A percentile compares a stretch with the other conserved stretches of the same genome.
phyloP scores from a whole-genome alignment of 306 rosid genomes.

The Quercus rubra region DNA sequence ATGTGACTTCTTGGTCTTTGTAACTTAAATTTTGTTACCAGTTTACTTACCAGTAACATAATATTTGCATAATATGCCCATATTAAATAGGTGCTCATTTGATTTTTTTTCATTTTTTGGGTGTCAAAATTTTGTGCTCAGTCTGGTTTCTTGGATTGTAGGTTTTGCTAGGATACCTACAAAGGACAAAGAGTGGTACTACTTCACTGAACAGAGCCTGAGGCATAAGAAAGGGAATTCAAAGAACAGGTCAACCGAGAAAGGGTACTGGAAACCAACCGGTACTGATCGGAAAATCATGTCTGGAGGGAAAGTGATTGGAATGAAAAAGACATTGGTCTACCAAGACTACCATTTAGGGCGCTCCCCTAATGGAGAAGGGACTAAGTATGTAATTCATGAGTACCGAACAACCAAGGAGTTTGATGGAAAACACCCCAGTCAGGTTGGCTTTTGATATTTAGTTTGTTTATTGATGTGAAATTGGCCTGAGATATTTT shows the following conservation, averaged over 20 bases:
- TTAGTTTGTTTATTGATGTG: neutral
- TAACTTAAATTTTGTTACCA: neutral
- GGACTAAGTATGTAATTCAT: conserved; percentile 87
- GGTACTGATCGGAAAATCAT: conserved; percentile 83
- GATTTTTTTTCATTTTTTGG: neutral
- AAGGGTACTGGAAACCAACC: conserved; percentile 92
- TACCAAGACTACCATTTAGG: conserved; percentile 86
- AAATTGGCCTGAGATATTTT: neutral
- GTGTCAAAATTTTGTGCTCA: neutral
- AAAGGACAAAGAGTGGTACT: conserved; percentile 92
- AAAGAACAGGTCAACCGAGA: conserved; percentile 72
- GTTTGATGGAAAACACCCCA: conserved; percentile 88
- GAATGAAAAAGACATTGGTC: conserved; percentile 91
- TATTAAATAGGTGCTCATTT: neutral
- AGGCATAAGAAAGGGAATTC: conserved; percentile 84
- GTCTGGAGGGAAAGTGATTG: conserved; percentile 58
- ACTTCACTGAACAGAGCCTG: conserved; percentile 86
- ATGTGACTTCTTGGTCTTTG: neutral
- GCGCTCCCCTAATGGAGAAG: conserved; percentile 83
- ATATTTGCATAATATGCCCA: no score
- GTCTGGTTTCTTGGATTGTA: conserved; percentile 18
- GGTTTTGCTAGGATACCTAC: conserved; percentile 66
- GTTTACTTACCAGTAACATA: neutral
- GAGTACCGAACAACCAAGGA: conserved; percentile 82
- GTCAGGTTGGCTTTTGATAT: conserved; percentile 53